These are phyloP conservation scores for Colletotrichum sp. DNA, from an alignment of 2,329 filamentous ascomycete genomes.

Conservation along the genomic window DNA sequence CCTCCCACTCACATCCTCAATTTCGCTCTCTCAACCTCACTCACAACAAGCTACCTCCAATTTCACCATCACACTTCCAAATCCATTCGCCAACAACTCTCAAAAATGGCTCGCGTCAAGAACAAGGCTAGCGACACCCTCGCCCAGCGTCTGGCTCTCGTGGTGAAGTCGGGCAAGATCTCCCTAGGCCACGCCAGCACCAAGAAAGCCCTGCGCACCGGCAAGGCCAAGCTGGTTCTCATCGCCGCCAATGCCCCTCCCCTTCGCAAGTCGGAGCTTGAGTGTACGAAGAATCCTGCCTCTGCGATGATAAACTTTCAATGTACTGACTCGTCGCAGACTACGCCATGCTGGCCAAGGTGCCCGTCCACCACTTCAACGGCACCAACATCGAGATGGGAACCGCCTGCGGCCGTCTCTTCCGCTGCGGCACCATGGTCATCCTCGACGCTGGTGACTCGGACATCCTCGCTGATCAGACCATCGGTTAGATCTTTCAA, in stretches of 20 bases:
- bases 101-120: not conserved
- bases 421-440: not conserved
- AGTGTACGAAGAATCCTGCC: not conserved
- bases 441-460: not conserved
- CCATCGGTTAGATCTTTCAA: not conserved
- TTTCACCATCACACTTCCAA: not conserved
- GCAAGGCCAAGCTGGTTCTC: not conserved
- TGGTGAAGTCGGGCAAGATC: not conserved
- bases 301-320: not conserved
- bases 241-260: not conserved
- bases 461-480: not conserved
- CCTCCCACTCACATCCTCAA: not conserved
- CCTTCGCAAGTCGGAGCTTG: not conserved
- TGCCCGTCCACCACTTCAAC: not conserved
- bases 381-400: not conserved
- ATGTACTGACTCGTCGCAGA: not conserved
- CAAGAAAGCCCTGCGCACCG: not conserved
- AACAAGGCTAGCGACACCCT: not conserved
- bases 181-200: not conserved
- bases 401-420: not conserved
- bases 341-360: not conserved
- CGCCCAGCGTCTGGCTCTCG: not conserved
- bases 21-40: not conserved
- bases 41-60: not conserved
- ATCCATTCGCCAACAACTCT: not conserved